Base-by-base conservation (phyloP, 371 early-diverging fungal species). In the Neoconidiobolus thromboides region DNA sequence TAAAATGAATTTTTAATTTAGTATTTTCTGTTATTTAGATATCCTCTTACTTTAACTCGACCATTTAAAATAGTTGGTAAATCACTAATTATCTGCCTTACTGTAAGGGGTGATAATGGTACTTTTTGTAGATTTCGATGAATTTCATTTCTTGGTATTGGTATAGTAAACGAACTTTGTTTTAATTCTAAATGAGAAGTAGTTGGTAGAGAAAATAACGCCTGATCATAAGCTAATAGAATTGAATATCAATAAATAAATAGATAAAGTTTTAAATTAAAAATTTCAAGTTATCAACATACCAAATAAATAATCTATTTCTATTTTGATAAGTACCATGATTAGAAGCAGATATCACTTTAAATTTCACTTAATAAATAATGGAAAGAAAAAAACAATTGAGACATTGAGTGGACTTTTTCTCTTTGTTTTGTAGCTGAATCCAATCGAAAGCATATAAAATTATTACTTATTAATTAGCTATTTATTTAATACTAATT, bases 301-400 rank as follows among this genome's bases (percentile, higher is more conserved):
- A 63, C 66, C 69, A 68, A 38, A 68, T 55, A 43, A 68, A 66
- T 4, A 66, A 42, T 7, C 69, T 64, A 48, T 52, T 43, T 1
- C 69, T 40, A 10, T n/a, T 49, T 60, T 68, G 63, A 0, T 62
- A 37, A 15, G 62, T 47, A 37, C 69, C 69, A n/a, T 64, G 55
- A 37, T 60, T 48, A 1, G 43, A 54, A 5, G 66, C 66, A 9
- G 64, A 63, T 4, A 68, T 41, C 7, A 64, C 39, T 2, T 58
- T 53, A 58, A 61, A 58, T 15, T 53, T 46, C n/a, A 66, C 54
- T 60, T 68, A 66, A 44, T 68, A 68, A 1, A 62, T 63, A 1
- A 68, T 26, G 5, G 40, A 54, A 37, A 65, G 61, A 4, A 68
- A 60, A 63, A 54, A 4, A 46, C 66, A 9, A 68, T 56, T 41